Evolutionary conservation across 2,329 filamentous ascomycete genomes (phyloP).

Genomic region (Blumeriella jaapii): DNA sequence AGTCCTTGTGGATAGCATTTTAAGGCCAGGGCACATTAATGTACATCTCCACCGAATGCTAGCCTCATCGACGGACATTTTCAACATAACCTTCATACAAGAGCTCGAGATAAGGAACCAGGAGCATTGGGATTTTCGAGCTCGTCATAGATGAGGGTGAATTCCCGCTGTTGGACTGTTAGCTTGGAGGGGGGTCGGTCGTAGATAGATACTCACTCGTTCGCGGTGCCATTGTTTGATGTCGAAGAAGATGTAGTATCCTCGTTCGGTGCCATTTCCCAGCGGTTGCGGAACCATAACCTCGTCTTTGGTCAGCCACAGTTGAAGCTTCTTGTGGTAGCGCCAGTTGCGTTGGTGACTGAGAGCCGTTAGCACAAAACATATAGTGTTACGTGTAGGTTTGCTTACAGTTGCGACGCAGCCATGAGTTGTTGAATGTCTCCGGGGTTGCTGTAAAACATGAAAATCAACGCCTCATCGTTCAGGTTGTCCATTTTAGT

Average conservation of each 20-base stretch:
- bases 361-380: not conserved
- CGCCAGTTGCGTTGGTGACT: conserved; percentile 55
- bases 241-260: conserved; percentile 57
- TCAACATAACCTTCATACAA: conserved; percentile 7
- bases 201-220: conserved; percentile 38
- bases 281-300: conserved; percentile 50
- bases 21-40: not conserved
- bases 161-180: conserved; percentile 37
- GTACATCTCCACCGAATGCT: not conserved
- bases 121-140: conserved; percentile 37
- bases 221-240: conserved; percentile 50
- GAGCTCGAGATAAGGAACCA: conserved; percentile 14
- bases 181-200: conserved; percentile 5
- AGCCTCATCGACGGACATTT: not conserved
- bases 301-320: conserved; percentile 59
- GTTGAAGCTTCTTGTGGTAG: conserved; percentile 55
- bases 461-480: conserved; percentile 58
- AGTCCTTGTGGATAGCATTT: too few relatives aligned
- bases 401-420: conserved; percentile 47
- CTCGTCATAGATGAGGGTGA: conserved; percentile 50
- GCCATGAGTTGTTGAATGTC: conserved; percentile 53
- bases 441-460: conserved; percentile 55
- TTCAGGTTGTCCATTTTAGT: conserved; percentile 56
- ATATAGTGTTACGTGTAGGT: not conserved
- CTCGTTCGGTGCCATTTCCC: conserved; percentile 47